Percentiles rank a stretch among this genome's conserved stretches.
Evolutionary conservation across 768 basidiomycete species (phyloP).

Genomic region (Lanmaoa rubissima): DNA sequence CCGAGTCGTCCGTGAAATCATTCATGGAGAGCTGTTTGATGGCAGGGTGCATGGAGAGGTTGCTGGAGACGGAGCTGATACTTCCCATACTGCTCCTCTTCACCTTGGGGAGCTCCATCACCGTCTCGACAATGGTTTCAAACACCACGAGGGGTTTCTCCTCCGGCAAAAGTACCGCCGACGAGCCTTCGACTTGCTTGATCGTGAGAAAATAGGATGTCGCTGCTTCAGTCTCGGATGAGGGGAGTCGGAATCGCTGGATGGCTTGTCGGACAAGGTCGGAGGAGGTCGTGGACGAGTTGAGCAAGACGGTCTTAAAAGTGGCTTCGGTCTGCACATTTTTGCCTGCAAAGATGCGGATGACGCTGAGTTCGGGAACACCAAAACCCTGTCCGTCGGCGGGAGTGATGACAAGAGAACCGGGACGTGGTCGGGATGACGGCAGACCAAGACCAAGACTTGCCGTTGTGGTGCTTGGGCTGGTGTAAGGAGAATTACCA

Average conservation of each 20-base stretch:
- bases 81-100: slow-evolving; percentile 93
- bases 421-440: slow-evolving; percentile 62
- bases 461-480: slow-evolving; percentile 39
- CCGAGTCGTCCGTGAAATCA: slow-evolving; percentile 95
- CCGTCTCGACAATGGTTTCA: slow-evolving; percentile 77
- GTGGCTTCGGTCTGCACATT: slow-evolving; percentile 91
- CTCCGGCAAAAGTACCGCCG: slow-evolving; percentile 63
- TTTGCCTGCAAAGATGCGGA: slow-evolving; percentile 93
- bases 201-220: slow-evolving; percentile 83
- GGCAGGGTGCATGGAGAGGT: slow-evolving; percentile 91
- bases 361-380: slow-evolving; percentile 86
- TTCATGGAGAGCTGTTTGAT: slow-evolving; percentile 95
- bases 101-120: slow-evolving; percentile 80
- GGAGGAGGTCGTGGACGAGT: slow-evolving; percentile 75
- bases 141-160: slow-evolving; percentile 91
- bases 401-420: slow-evolving; percentile 70
- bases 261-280: slow-evolving; percentile 92
- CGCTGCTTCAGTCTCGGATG: slow-evolving; percentile 52
- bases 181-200: slow-evolving; percentile 89
- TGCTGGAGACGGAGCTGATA: slow-evolving; percentile 90
- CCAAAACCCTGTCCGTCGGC: slow-evolving; percentile 59
- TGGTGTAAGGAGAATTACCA: slow-evolving; percentile 40
- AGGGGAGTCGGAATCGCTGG: slow-evolving; percentile 85
- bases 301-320: slow-evolving; percentile 96
- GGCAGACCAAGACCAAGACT: slow-evolving; percentile 50